Conservation (phyloP, 2,329 filamentous ascomycete genomes). For the Teratosphaeria viscida region DNA sequence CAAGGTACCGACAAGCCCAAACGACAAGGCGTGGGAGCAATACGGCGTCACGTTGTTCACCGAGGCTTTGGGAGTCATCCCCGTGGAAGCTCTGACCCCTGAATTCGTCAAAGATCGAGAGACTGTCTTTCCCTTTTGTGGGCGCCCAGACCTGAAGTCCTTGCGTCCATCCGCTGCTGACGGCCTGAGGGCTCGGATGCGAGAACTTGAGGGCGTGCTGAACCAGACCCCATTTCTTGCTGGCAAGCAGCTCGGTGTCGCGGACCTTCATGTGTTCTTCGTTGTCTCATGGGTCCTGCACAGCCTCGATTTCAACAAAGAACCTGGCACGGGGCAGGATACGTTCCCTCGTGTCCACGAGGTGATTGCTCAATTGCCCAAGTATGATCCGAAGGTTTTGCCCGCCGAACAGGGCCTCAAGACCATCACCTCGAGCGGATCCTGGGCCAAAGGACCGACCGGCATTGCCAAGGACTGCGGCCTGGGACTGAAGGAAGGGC, state of each 20-base stretch:
- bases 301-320: slow-evolving; percentile 11
- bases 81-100: slow-evolving; percentile 9
- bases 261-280: slow-evolving; percentile 20
- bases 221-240: slow-evolving; percentile 12
- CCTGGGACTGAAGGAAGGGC: slow-evolving; percentile 11
- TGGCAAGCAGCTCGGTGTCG: slow-evolving; percentile 12
- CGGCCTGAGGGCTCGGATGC: slow-evolving; percentile 11
- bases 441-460: slow-evolving; percentile 8
- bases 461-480: slow-evolving; percentile 12
- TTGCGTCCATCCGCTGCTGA: slow-evolving; percentile 14
- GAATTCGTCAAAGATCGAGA: slow-evolving; percentile 19
- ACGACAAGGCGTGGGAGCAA: slow-evolving; percentile 20
- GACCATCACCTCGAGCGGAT: slow-evolving; percentile 10
- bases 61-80: slow-evolving; percentile 15
- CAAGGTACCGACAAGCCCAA: slow-evolving; percentile 10
- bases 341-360: slow-evolving; percentile 17
- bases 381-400: slow-evolving; percentile 10
- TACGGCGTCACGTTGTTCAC: slow-evolving; percentile 17
- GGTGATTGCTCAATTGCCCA: slow-evolving; percentile 15
- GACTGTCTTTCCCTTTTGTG: slow-evolving; percentile 17
- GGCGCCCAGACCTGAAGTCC: slow-evolving; percentile 12
- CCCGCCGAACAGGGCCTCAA: slow-evolving; percentile 17
- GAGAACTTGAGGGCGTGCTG: slow-evolving; percentile 15
- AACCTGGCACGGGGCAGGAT: slow-evolving; percentile 13
- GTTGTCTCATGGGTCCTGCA: slow-evolving; percentile 15